Evolutionary conservation across 768 basidiomycete genomes (phyloP).

Genomic region (Auricularia cornea): DNA sequence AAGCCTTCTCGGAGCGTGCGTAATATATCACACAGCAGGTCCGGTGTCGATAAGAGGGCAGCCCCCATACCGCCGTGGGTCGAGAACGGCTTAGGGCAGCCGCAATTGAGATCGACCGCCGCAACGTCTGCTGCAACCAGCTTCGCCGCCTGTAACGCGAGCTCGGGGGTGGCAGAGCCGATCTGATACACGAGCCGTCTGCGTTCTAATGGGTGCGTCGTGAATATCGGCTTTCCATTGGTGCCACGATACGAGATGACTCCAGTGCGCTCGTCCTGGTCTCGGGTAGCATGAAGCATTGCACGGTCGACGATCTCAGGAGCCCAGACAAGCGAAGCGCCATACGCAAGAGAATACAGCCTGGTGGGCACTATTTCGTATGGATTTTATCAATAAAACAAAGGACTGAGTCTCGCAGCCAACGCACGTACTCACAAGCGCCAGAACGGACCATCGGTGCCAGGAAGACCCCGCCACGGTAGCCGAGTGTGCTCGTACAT

Average conservation of each 20-base stretch:
- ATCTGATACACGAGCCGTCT: conserved; percentile 94
- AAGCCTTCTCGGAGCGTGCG: conserved; percentile 64
- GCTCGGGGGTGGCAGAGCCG: conserved; percentile 79
- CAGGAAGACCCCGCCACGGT: conserved; percentile 85
- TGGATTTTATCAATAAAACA: conserved; percentile 1
- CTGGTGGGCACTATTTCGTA: conserved; percentile 65
- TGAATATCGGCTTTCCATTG: conserved; percentile 79
- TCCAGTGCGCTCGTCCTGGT: conserved; percentile 80
- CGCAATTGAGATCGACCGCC: conserved; percentile 95
- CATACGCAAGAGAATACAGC: conserved; percentile 81
- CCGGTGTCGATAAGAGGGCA: conserved; percentile 84
- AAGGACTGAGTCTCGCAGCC: not conserved
- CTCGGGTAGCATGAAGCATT: conserved; percentile 74
- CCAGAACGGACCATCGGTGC: conserved; percentile 98
- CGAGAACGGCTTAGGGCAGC: conserved; percentile 94
- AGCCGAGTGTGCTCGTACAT: conserved; percentile 39
- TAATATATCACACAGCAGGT: conserved; percentile 83
- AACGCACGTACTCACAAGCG: conserved; percentile 46
- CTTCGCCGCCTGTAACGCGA: conserved; percentile 88
- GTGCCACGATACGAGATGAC: conserved; percentile 76
- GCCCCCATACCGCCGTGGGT: conserved; percentile 95
- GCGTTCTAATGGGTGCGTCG: conserved; percentile 90
- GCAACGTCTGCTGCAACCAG: conserved; percentile 82
- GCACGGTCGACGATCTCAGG: conserved; percentile 97
- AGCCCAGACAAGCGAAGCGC: conserved; percentile 91